These are phyloP conservation scores for Apiospora saccharicola DNA, from an alignment of 2,329 filamentous ascomycete species.

Conservation along the genomic window DNA sequence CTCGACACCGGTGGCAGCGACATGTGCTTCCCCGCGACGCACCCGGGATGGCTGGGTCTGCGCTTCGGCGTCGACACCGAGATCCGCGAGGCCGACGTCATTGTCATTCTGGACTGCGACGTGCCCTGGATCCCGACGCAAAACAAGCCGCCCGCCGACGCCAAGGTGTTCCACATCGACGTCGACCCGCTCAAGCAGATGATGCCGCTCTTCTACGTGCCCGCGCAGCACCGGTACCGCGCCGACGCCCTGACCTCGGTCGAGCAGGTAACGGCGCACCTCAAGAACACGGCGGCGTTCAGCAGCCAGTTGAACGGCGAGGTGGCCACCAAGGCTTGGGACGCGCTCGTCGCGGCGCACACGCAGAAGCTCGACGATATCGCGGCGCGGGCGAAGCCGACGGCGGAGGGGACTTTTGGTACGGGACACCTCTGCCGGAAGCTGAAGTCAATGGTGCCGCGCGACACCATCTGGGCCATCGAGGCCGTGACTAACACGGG, in stretches of 20 bases:
- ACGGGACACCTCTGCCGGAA: slow-evolving; percentile 53
- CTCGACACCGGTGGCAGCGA: slow-evolving; percentile 80
- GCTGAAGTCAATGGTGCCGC: slow-evolving; percentile 46
- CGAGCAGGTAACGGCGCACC: slow-evolving; percentile 69
- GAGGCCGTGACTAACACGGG: slow-evolving; percentile 77
- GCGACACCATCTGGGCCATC: slow-evolving; percentile 72
- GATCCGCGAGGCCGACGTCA: slow-evolving; percentile 81
- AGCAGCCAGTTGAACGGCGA: slow-evolving; percentile 49
- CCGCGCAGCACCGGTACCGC: slow-evolving; percentile 69
- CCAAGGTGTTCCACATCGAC: slow-evolving; percentile 69
- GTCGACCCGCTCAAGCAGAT: slow-evolving; percentile 73
- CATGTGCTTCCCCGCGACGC: slow-evolving; percentile 80
- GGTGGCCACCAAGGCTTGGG: slow-evolving; percentile 53
- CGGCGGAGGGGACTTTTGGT: slow-evolving; percentile 68
- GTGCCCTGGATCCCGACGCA: slow-evolving; percentile 93
- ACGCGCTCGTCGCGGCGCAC: slow-evolving; percentile 64
- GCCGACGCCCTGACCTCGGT: slow-evolving; percentile 72
- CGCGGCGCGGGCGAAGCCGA: slow-evolving; percentile 61
- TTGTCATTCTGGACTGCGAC: slow-evolving; percentile 87
- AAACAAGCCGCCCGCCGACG: slow-evolving; percentile 60
- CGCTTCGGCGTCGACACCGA: slow-evolving; percentile 76
- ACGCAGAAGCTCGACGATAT: slow-evolving; percentile 67
- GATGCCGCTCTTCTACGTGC: slow-evolving; percentile 78
- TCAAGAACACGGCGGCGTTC: slow-evolving; percentile 43
- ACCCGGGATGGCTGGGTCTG: slow-evolving; percentile 73